phyloP scores from a whole-genome alignment of 345 rosid genomes.

The Citropsis articulata region DNA sequence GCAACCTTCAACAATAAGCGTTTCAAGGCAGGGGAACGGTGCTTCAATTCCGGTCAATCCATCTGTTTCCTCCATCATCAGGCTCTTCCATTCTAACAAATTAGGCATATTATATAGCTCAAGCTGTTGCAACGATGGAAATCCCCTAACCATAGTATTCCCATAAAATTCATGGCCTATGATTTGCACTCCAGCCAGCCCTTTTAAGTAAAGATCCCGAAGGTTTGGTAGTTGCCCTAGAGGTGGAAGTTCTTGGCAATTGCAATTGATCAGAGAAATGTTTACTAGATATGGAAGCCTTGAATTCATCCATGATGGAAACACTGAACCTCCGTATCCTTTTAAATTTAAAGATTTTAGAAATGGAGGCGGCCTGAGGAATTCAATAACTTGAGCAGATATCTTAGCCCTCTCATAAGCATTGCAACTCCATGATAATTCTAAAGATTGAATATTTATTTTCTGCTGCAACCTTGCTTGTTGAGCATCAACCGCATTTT shows the following conservation, averaged over 20 bases:
- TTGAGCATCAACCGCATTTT: not conserved
- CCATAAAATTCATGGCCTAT: slow-evolving; percentile 21
- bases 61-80: not conserved
- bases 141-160: not conserved
- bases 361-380: slow-evolving; percentile 13
- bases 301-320: slow-evolving; percentile 17
- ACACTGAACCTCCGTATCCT: slow-evolving; percentile 7
- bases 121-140: slow-evolving; percentile 26
- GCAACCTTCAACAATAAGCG: slow-evolving; percentile 19
- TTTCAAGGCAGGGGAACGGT: slow-evolving; percentile 26
- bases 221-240: slow-evolving; percentile 24
- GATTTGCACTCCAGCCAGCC: slow-evolving; percentile 3
- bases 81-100: slow-evolving; percentile 16
- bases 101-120: slow-evolving; percentile 25
- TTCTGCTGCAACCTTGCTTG: slow-evolving; percentile 15
- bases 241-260: slow-evolving; percentile 22
- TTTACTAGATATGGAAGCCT: slow-evolving; percentile 3
- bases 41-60: not conserved
- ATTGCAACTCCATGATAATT: slow-evolving; percentile 17
- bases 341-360: slow-evolving; percentile 10
- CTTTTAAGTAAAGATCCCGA: slow-evolving; percentile 16
- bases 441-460: slow-evolving; percentile 15
- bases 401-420: not conserved
- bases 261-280: slow-evolving; percentile 13
- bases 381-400: slow-evolving; percentile 7